Base-by-base conservation (phyloP, 345 rosid genomes). In the Capsella bursapastoris region DNA sequence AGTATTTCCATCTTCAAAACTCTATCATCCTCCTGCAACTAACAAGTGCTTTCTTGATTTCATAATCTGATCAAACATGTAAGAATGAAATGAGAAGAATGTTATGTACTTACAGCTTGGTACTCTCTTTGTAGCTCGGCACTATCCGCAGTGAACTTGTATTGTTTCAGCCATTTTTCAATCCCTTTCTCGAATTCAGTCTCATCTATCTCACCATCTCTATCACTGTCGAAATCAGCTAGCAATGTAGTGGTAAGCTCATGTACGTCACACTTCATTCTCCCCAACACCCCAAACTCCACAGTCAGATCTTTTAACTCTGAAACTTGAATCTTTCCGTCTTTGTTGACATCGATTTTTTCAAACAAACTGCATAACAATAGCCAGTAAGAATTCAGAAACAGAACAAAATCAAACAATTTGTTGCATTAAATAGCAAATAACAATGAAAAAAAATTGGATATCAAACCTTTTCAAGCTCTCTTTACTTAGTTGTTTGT, bases 301-400 rank as follows among this genome's bases (percentile, higher is more conserved):
- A 75, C 31, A 0, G 68, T 67, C 41, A 75, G 18, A 52, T 75
- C 55, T 59, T 51, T 59, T 16, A 75, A 45, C 68, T 75, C 73
- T 8, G 68, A 59, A n/a, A 75, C 61, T 66, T 75, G 73, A 44
- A 75, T 75, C 68, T 59, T 67, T 50, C 79, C 79, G 25, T 75
- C 79, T 49, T 51, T 68, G 73, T 75, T 75, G 34, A 51, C 68
- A 68, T 75, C 79, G 6, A 75, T 49, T 43, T 59, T 75, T 4
- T 75, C 18, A 4, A 75, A 75, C 62, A 75, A 75, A 38, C 79
- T 75, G 63, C 28, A 59, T 2, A 57, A 29, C 8, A 66, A 37
- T 1, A n/a, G 57, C 77, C 4, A 51, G 25, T 60, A 38, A 60
- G 63, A n/a, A 68, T 15, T 27, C n/a, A 38, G 28, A 52, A 13